Evolutionary conservation across 2,329 filamentous ascomycete species (phyloP).

Genomic region (Verticillium longisporum): DNA sequence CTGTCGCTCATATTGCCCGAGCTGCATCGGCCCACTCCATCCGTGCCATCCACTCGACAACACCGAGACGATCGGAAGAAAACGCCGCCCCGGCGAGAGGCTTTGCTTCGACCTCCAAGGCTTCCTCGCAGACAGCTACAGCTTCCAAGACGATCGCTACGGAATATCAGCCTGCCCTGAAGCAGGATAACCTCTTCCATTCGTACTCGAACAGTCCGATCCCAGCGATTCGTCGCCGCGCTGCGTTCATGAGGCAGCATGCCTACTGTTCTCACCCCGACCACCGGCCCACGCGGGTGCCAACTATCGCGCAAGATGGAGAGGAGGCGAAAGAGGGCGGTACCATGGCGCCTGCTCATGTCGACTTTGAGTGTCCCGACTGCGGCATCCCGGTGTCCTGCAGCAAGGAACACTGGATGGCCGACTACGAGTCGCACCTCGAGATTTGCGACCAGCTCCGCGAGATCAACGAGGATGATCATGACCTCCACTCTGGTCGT

Average conservation of each 20-base stretch:
- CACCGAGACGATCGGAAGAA: conserved; percentile 7
- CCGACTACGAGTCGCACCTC: conserved; percentile 89
- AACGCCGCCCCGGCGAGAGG: conserved; percentile 14
- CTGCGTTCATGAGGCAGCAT: conserved; percentile 86
- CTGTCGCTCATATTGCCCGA: conserved; percentile 1
- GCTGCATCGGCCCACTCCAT: conserved; percentile 19
- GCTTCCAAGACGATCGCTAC: conserved; percentile 11
- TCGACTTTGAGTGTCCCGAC: conserved; percentile 91
- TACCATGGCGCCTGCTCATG: conserved; percentile 65
- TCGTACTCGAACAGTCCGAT: conserved; percentile 84
- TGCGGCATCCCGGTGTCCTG: conserved; percentile 93
- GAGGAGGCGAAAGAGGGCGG: conserved; percentile 21
- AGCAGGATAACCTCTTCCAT: conserved; percentile 83
- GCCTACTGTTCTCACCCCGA: conserved; percentile 89
- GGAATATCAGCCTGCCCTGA: conserved; percentile 32
- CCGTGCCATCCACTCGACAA: conserved; percentile 20
- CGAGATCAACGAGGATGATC: conserved; percentile 97
- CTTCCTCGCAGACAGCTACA: conserved; percentile 19
- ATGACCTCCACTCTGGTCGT: conserved; percentile 83
- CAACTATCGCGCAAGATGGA: conserved; percentile 51
- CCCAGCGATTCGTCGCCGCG: conserved; percentile 77
- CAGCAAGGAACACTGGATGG: conserved; percentile 89
- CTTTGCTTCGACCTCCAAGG: conserved; percentile 22
- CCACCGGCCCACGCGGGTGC: conserved; percentile 68
- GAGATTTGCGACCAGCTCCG: conserved; percentile 86